phyloP scores from a whole-genome alignment of 2,329 filamentous ascomycete species.

The Neoarthrinium moseri region DNA sequence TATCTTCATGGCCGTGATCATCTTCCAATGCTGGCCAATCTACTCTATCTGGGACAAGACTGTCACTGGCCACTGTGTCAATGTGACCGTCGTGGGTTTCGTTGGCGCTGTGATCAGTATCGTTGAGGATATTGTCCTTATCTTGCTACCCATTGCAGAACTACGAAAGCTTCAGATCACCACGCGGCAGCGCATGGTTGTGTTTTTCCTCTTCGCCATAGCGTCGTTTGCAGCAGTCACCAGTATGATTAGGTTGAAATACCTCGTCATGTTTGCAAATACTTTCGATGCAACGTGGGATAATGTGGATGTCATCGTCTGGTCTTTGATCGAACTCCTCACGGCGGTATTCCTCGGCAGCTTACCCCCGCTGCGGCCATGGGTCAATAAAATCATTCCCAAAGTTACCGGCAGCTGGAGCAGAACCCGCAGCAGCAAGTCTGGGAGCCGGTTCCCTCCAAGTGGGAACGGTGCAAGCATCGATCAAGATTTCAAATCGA shows the following conservation, averaged over 20 bases:
- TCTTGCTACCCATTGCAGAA: not conserved
- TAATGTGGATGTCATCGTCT: not conserved
- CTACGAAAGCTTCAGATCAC: not conserved
- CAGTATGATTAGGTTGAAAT: not conserved
- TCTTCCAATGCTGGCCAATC: slow-evolving; percentile 1
- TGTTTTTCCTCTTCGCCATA: not conserved
- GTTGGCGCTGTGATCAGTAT: not conserved
- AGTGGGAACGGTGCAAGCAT: not conserved
- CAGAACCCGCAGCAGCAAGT: not conserved
- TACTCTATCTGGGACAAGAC: not conserved
- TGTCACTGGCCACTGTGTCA: not conserved
- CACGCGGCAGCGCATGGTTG: not conserved
- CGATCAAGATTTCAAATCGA: not conserved
- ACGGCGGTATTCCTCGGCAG: not conserved
- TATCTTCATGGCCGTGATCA: not conserved
- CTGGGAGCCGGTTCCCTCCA: not conserved
- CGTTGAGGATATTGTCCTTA: not conserved
- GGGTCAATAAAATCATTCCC: not conserved
- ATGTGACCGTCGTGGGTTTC: not conserved
- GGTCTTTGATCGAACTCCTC: slow-evolving; percentile 1
- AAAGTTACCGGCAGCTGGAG: not conserved
- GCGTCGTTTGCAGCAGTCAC: not conserved
- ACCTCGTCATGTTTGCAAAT: not conserved
- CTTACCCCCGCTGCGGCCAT: not conserved
- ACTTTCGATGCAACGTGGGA: slow-evolving; percentile 3